These are phyloP conservation scores for Fusarium heterosporum DNA, from an alignment of 2,329 filamentous ascomycete species.

Conservation along the genomic window DNA sequence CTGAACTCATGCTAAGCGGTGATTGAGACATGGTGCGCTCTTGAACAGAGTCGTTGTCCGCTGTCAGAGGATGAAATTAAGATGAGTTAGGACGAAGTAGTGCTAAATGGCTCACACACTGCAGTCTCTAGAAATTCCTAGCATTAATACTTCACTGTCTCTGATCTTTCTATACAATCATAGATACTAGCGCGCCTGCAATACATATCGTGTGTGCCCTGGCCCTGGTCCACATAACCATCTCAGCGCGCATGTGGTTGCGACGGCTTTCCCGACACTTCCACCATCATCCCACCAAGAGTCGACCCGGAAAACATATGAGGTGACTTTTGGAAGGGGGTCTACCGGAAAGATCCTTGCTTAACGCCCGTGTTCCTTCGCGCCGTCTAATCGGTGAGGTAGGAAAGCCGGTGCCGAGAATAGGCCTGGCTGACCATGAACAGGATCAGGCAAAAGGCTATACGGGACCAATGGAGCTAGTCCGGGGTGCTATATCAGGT, in stretches of 20 bases:
- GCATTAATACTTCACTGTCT: slow-evolving; percentile 13
- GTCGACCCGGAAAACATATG: slow-evolving; percentile 5
- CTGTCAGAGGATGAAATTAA: background rate
- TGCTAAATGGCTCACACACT: slow-evolving; percentile 3
- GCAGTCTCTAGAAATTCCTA: slow-evolving; percentile 7
- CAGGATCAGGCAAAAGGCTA: background rate
- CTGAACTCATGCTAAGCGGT: slow-evolving; percentile 3
- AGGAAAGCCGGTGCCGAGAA: background rate
- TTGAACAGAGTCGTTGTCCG: slow-evolving; percentile 7
- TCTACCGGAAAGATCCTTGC: background rate
- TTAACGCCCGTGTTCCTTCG: slow-evolving; percentile 4
- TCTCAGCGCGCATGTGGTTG: slow-evolving; percentile 4
- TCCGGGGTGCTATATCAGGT: background rate
- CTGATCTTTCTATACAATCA: slow-evolving; percentile 4
- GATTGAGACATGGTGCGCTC: slow-evolving; percentile 5
- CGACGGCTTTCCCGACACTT: slow-evolving; percentile 2
- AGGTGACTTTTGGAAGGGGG: slow-evolving; percentile 3
- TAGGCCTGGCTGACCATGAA: background rate
- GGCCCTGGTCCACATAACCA: slow-evolving; percentile 5
- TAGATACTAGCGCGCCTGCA: slow-evolving; percentile 5
- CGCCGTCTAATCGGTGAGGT: slow-evolving; percentile 1
- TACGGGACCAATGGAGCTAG: slow-evolving; percentile 44
- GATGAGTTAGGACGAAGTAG: slow-evolving; percentile 8
- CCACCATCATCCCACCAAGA: slow-evolving; percentile 6
- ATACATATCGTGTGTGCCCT: slow-evolving; percentile 6